These are phyloP conservation scores for Colletotrichum falcatum DNA, from an alignment of 2,329 filamentous ascomycete genomes.

Conservation along the genomic window DNA sequence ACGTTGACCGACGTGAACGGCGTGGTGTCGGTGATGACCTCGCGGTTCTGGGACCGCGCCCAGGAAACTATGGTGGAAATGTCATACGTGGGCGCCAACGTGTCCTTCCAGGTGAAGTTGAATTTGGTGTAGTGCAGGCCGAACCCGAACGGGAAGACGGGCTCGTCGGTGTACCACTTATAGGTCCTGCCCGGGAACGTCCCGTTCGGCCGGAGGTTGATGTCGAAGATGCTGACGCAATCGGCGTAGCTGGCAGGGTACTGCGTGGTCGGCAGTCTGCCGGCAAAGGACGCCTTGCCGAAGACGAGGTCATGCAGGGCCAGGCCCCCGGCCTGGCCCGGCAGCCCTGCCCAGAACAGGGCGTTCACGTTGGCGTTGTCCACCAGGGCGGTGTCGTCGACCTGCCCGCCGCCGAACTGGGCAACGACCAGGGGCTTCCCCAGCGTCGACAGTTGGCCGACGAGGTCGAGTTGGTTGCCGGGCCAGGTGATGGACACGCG, in stretches of 20 bases:
- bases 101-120: background rate
- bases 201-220: background rate
- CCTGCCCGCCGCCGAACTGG: slow-evolving; percentile 61
- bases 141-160: background rate
- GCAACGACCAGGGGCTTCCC: slow-evolving; percentile 63
- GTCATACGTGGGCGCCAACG: background rate
- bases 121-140: background rate
- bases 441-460: slow-evolving; percentile 51
- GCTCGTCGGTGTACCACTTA: background rate
- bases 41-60: background rate
- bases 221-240: background rate
- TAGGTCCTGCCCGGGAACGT: background rate
- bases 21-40: background rate
- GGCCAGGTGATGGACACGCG: slow-evolving; percentile 64
- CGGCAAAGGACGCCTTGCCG: slow-evolving; percentile 62
- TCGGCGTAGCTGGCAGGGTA: slow-evolving; percentile 64
- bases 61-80: background rate
- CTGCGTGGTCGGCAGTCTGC: slow-evolving; percentile 65
- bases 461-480: slow-evolving; percentile 62
- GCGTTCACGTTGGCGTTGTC: slow-evolving; percentile 41
- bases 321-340: slow-evolving; percentile 49
- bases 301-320: slow-evolving; percentile 66
- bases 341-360: background rate
- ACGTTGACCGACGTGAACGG: background rate
- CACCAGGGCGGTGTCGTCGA: slow-evolving; percentile 5